phyloP scores from a whole-genome alignment of 805 yeast species.

The Metschnikowia lachancei region DNA sequence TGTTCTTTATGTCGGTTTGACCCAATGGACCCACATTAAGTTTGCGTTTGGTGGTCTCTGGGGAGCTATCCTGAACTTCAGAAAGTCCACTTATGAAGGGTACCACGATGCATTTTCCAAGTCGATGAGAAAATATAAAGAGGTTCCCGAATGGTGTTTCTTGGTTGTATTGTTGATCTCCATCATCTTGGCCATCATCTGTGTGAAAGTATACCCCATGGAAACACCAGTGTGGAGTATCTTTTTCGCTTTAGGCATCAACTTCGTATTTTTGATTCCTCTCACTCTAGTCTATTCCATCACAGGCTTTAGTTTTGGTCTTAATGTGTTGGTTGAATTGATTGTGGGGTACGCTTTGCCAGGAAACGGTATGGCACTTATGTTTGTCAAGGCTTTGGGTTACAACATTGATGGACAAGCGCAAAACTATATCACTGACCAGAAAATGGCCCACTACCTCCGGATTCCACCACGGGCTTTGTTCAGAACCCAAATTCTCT shows the following conservation, averaged over 20 bases:
- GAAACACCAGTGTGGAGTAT: slow-evolving; percentile 45
- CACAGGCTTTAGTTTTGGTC: slow-evolving; percentile 38
- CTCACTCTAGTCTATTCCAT: slow-evolving; percentile 36
- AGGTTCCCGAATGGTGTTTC: slow-evolving; percentile 47
- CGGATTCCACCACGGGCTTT: slow-evolving; percentile 40
- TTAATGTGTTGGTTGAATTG: slow-evolving; percentile 43
- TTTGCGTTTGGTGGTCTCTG: slow-evolving; percentile 16
- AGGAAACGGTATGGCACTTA: slow-evolving; percentile 48
- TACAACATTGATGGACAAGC: slow-evolving; percentile 49
- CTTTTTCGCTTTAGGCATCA: slow-evolving; percentile 38
- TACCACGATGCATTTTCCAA: slow-evolving; percentile 32
- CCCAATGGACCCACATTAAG: slow-evolving; percentile 17
- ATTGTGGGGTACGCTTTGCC: slow-evolving; percentile 44
- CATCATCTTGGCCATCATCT: slow-evolving; percentile 37
- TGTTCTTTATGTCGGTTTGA: slow-evolving; percentile 21
- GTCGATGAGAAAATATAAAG: slow-evolving; percentile 37
- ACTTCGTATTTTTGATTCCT: slow-evolving; percentile 40
- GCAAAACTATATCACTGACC: slow-evolving; percentile 45
- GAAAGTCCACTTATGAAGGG: slow-evolving; percentile 29
- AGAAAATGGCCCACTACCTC: slow-evolving; percentile 45
- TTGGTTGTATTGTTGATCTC: slow-evolving; percentile 27
- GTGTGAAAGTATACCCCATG: slow-evolving; percentile 38
- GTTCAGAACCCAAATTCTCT: slow-evolving; percentile 43
- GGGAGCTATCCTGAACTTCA: slow-evolving; percentile 19
- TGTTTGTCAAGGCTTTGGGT: slow-evolving; percentile 47